Evolutionary conservation across 257 asterid species (phyloP), one percentile per base, ranked within the genome.

Genomic region (Solanum phureja): DNA sequence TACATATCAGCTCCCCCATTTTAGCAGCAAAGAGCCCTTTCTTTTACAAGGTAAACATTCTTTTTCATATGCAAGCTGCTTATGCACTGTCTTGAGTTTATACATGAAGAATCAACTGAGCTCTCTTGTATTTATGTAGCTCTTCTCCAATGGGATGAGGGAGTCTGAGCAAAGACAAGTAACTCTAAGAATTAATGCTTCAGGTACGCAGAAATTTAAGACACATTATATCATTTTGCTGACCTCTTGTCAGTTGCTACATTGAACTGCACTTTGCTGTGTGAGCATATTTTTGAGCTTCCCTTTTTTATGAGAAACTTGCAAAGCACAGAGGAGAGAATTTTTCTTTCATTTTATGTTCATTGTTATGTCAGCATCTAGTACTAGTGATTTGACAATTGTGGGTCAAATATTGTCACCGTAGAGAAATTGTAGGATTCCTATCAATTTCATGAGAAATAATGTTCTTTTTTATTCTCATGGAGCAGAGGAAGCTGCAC

Each of bases 131-230:
- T 87, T 44, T 87, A 37, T 93, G 89, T 87, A 97, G 99, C 91
- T 97, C 85, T 96, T 97, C 93, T 95, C 99, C 62, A 95, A 97
- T 90, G 99, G 99, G 88, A 97, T 97, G 98, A 95, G 92, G 95
- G 99, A 97, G 90, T 97, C 99, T 8, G 99, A 97, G 92, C 99
- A 95, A 93, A 92, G 99, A 88, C 98, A 95, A 60, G 99, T 97
- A 83, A 95, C 98, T 83, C 95, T 97, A 82, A 92, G 98, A 91
- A 94, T 97, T 86, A 90, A 90, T 89, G 96, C 94, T 86, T 97
- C 99, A 85, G 99, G 99, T 97, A 93, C 10, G 38, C 72, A 31
- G 46, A 64, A 66, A 7, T 84, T 79, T 81, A 46, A 81, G 68
- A 81, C 66, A 24, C 40, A 46, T 8, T 46, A 44, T 44, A 27